Base-by-base conservation (phyloP, 2,329 filamentous ascomycete genomes). In the Neodidymelliopsis sp. region DNA sequence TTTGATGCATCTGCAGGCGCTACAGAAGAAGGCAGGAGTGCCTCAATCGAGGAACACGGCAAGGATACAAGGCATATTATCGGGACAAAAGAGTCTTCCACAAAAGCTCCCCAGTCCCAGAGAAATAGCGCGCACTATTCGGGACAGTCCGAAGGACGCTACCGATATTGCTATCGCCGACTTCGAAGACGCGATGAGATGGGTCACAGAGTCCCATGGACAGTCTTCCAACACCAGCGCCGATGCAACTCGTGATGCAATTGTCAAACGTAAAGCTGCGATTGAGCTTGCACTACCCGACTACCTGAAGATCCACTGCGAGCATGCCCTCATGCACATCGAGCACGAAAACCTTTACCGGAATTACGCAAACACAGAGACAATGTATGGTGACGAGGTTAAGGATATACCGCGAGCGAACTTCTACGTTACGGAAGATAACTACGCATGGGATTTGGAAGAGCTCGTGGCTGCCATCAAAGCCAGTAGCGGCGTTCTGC, bases 371-470 rank as follows among this genome's bases (percentile, higher is more conserved):
- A 74, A 74, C 38, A 54, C 57, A 6, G 65, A 70, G 27, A 74
- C 71, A 2, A 73, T 74, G 71, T 52, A 65, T 3, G 61, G 57
- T 6, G 66, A 72, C 25, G 40, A 53, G 6, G 47, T 74, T 12
- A 65, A 60, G 29, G 64, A 67, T 12, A 73, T 74, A 6, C 60
- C 64, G 6, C 55, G 71, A 28, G 57, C 57, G 11, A 66, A 71
- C 16, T 72, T 74, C 48, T 70, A 65, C 28, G 69, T 67, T 22
- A 74, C 69, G 0, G 71, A 73, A 25, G 72, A 74, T 47, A 69
- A 69, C n/a, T 74, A 73, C 42, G 72, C 71, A 6, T 75, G 73
- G 73, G 68, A 73, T 30, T 63, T 73, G 56, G 61, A 64, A 9
- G 72, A 74, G 44, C 56, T 71, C 8, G 66, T 62, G 0, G 56